Evolutionary conservation across 257 asterid genomes (phyloP), one percentile per base, ranked within the genome.

Genomic region (Fraxinus americana): DNA sequence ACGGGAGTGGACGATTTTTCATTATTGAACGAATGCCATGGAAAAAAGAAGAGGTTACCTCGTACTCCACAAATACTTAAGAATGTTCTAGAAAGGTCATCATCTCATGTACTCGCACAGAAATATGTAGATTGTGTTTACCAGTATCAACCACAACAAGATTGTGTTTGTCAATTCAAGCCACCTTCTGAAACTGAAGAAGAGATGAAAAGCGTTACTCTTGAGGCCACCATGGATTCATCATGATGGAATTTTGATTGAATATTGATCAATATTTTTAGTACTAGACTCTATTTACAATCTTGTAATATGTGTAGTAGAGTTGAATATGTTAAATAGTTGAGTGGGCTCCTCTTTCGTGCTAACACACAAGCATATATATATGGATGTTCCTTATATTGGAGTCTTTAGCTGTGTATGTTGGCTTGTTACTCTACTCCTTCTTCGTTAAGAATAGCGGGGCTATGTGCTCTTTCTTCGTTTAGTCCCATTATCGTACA

Each of bases 41-140:
- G 30, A n/a, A 79, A 75, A 63, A 87, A 41, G 59, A 81, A 79
- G 71, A 67, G 43, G 19, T 32, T 16, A 32, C 4, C 38, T 14
- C 5, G 10, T 23, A 9, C 57, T 7, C 1, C 70, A 16, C 45
- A 65, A 21, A 68, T 6, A 10, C n/a, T 67, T 67, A 63, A 59
- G 67, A 5, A 59, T 59, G 29, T 7, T 59, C 29, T 21, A 8
- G 67, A 9, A 7, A 59, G 29, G 1, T 59, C 67, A 6, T 7
- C 29, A n/a, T 21, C 27, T 7, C 21, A 59, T 21, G 11, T 3
- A 43, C 48, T 12, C 34, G 16, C 38, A 69, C 50, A 36, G 41
- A 67, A 8, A 48, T 39, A 29, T 41, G 57, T 12, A 70, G 88
- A 79, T 14, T 86, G 89, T 67, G 85, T 81, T 13, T 83, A 89